A percentile compares a stretch with the other conserved stretches of the same genome.
Evolutionary conservation across 202 grass and related monocot species (phyloP).

Genomic region (Brachypodium distachyon): DNA sequence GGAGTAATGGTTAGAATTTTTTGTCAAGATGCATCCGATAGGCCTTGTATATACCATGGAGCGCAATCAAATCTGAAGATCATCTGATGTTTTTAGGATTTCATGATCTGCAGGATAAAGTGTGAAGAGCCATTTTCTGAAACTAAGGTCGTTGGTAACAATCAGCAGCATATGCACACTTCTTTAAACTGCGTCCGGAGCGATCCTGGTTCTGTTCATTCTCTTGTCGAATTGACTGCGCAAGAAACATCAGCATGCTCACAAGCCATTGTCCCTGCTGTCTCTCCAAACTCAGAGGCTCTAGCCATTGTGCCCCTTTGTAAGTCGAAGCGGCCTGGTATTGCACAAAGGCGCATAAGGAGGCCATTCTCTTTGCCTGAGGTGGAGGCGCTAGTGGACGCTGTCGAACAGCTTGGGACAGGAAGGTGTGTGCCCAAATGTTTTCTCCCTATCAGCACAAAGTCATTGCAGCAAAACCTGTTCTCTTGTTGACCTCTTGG

Average conservation of each 20-base stretch:
- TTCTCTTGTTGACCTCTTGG: background rate
- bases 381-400: background rate
- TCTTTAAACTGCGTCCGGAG: background rate
- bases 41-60: background rate
- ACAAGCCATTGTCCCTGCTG: background rate
- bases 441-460: background rate
- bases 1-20: too few species aligned
- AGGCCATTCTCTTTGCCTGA: constrained; percentile 5
- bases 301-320: background rate
- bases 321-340: background rate
- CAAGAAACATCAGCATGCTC: background rate
- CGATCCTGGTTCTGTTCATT: background rate
- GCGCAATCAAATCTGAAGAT: background rate
- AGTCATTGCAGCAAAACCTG: background rate
- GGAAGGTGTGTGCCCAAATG: background rate
- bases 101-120: background rate
- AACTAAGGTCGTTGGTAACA: background rate
- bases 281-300: background rate
- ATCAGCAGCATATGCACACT: background rate
- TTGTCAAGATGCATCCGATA: background rate
- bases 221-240: background rate
- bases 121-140: background rate
- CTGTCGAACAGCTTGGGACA: constrained; percentile 2
- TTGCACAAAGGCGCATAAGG: background rate
- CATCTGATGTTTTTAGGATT: background rate